A percentile compares a stretch with the other conserved stretches of the same genome.
Conservation (phyloP, 345 rosid species). For the Boechera divaricarpa region DNA sequence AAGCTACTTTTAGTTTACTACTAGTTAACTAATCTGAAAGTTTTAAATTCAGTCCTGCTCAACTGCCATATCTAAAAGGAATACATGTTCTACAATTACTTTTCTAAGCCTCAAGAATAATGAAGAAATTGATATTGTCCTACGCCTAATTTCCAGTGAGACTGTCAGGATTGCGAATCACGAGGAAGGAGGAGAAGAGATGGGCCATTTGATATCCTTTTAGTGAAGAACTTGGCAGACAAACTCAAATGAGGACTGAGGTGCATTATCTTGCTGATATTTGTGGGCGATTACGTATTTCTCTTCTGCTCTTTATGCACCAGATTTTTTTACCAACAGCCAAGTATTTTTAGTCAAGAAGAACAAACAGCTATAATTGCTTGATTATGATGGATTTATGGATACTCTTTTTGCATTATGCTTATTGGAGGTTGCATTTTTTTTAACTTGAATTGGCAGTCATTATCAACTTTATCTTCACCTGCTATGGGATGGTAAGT, state of each 20-base stretch:
- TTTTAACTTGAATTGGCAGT: neutral
- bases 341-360: neutral
- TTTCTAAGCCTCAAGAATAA: neutral
- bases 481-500: constrained; percentile 18
- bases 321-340: neutral
- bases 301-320: too few species aligned
- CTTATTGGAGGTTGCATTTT: constrained; percentile 24
- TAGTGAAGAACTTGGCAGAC: too few species aligned
- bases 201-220: too few species aligned
- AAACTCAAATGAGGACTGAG: too few species aligned
- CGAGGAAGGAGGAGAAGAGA: too few species aligned
- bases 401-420: neutral
- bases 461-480: constrained; percentile 32
- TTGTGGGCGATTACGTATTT: too few species aligned
- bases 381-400: neutral
- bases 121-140: neutral
- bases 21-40: neutral
- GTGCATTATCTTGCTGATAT: too few species aligned
- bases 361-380: neutral
- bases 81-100: neutral
- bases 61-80: neutral
- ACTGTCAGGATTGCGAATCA: too few species aligned
- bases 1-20: neutral
- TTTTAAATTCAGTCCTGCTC: neutral
- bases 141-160: too few species aligned